Percentiles rank a stretch among this genome's conserved stretches.
Evolutionary conservation across 495 filamentous ascomycete genomes (phyloP).

Genomic region (Aspergillus cavernicola): DNA sequence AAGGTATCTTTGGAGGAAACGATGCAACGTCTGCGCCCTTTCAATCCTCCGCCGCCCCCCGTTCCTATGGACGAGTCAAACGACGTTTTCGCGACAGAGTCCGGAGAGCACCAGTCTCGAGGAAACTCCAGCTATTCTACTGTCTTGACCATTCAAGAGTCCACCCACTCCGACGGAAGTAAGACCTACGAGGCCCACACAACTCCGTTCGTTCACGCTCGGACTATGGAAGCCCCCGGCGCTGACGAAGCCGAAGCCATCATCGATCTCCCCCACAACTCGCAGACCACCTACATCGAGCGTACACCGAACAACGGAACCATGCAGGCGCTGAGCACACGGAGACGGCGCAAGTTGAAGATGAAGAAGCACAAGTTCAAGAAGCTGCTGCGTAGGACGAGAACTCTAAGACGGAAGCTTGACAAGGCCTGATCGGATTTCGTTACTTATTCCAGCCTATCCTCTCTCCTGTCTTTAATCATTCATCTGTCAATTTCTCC

Average conservation of each 20-base stretch:
- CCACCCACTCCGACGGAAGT: conserved; percentile 63
- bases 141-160: conserved; percentile 78
- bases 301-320: conserved; percentile 34
- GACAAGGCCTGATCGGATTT: conserved; percentile 50
- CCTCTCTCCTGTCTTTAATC: background rate
- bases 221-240: conserved; percentile 35
- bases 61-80: conserved; percentile 49
- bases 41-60: conserved; percentile 73
- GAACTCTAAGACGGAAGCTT: conserved; percentile 82
- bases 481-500: conserved; percentile 1
- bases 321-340: conserved; percentile 74
- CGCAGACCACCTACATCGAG: conserved; percentile 40
- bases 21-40: conserved; percentile 64
- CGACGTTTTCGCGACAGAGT: conserved; percentile 25
- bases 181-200: conserved; percentile 54
- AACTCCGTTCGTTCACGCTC: conserved; percentile 36
- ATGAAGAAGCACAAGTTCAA: conserved; percentile 99
- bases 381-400: conserved; percentile 93
- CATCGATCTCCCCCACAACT: conserved; percentile 32
- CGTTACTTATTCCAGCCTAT: background rate
- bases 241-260: conserved; percentile 24
- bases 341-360: conserved; percentile 82
- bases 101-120: conserved; percentile 19
- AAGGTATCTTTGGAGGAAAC: conserved; percentile 50
- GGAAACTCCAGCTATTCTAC: conserved; percentile 66